Percentiles rank a stretch among this genome's conserved stretches.
phyloP scores from a whole-genome alignment of 2,329 filamentous ascomycete species.

The Rutstroemia sp. region DNA sequence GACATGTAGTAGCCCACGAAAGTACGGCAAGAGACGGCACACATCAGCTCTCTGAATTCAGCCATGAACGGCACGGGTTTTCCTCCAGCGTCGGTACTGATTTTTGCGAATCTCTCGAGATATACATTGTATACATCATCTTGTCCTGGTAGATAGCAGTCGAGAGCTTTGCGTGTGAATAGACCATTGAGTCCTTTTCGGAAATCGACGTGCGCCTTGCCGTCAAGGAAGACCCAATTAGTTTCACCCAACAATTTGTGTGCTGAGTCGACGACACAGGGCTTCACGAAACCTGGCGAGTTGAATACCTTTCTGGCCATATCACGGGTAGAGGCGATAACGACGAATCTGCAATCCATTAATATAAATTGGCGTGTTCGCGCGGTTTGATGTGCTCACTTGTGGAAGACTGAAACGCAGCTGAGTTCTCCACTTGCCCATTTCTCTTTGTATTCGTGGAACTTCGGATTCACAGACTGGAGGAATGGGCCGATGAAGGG shows the following conservation, averaged over 20 bases:
- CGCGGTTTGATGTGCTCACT: conserved; percentile 49
- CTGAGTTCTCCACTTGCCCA: conserved; percentile 88
- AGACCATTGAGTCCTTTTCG: conserved; percentile 92
- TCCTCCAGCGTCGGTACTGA: conserved; percentile 64
- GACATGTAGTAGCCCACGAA: conserved; percentile 95
- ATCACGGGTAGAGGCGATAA: conserved; percentile 91
- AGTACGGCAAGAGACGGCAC: conserved; percentile 89
- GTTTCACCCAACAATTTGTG: conserved; percentile 85
- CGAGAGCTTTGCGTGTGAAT: conserved; percentile 86
- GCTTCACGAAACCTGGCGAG: conserved; percentile 84
- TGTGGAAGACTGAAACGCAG: conserved; percentile 98
- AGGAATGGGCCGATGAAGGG: conserved; percentile 95
- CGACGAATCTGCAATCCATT: conserved; percentile 67
- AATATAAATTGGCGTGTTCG: not conserved
- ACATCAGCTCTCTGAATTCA: conserved; percentile 89
- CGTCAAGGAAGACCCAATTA: conserved; percentile 97
- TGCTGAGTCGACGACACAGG: conserved; percentile 90
- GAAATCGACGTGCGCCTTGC: conserved; percentile 91
- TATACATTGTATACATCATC: conserved; percentile 87
- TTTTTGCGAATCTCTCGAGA: conserved; percentile 69
- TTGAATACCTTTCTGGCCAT: conserved; percentile 97
- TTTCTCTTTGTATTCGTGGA: conserved; percentile 84
- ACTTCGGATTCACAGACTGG: conserved; percentile 84
- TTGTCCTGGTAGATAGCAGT: conserved; percentile 82
- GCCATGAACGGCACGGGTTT: conserved; percentile 83